A percentile compares a stretch with the other conserved stretches of the same genome.
Conservation (phyloP, 495 filamentous ascomycete genomes). For the Penicillium bialowiezense region DNA sequence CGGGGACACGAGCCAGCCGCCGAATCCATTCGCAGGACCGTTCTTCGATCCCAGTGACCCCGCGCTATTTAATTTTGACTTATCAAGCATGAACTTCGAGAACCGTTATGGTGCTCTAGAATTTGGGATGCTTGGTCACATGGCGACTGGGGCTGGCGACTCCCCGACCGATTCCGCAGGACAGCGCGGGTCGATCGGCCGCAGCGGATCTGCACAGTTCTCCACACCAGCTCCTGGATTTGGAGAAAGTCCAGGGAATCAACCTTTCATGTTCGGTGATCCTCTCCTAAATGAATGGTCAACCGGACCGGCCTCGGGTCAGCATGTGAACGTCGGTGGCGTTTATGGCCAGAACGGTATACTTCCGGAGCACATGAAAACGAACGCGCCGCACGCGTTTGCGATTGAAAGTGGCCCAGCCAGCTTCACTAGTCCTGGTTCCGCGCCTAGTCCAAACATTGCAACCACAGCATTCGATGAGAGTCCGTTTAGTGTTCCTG, state of each 20-base stretch:
- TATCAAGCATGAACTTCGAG: slow-evolving; percentile 90
- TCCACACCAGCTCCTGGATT: slow-evolving; percentile 39
- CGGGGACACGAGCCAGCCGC: slow-evolving; percentile 28
- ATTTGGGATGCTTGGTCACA: slow-evolving; percentile 90
- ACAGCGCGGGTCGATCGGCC: slow-evolving; percentile 48
- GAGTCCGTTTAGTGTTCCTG: slow-evolving; percentile 19
- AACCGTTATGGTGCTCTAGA: slow-evolving; percentile 93
- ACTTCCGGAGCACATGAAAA: slow-evolving; percentile 43
- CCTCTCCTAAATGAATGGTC: slow-evolving; percentile 48
- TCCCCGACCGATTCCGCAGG: slow-evolving; percentile 63
- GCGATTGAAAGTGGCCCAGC: slow-evolving; percentile 66
- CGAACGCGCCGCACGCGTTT: slow-evolving; percentile 61
- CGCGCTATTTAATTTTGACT: slow-evolving; percentile 87
- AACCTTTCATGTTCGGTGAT: slow-evolving; percentile 50
- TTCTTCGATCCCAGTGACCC: slow-evolving; percentile 90
- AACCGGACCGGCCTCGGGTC: slow-evolving; percentile 35
- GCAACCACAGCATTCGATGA: slow-evolving; percentile 38
- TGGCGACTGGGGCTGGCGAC: slow-evolving; percentile 82
- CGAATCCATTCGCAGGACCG: slow-evolving; percentile 52
- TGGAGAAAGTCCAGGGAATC: slow-evolving; percentile 44
- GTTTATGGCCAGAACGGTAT: slow-evolving; percentile 43
- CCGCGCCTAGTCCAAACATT: slow-evolving; percentile 48
- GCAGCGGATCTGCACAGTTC: slow-evolving; percentile 47
- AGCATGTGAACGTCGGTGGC: slow-evolving; percentile 40
- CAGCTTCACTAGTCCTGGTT: slow-evolving; percentile 60